A percentile compares a stretch with the other conserved stretches of the same genome.
Conservation (phyloP, 805 yeast species). For the Barnettozyma sp. region DNA sequence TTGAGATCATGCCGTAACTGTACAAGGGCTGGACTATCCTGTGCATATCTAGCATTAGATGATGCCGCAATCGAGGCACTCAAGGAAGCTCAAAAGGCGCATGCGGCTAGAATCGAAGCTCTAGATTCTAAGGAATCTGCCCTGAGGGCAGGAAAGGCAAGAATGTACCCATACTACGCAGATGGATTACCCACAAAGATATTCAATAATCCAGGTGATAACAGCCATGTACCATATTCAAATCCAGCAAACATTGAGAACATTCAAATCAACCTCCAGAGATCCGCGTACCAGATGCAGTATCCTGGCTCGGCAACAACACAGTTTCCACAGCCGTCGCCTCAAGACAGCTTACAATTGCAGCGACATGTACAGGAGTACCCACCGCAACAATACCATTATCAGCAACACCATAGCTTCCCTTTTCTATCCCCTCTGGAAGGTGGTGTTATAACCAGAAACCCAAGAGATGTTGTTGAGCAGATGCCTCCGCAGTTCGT, state of each 20-base stretch:
- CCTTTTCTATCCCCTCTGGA: no score
- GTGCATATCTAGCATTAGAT: slow-evolving; percentile 44
- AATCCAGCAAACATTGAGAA: slow-evolving; percentile 11
- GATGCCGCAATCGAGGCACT: slow-evolving; percentile 43
- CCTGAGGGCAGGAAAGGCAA: slow-evolving; percentile 14
- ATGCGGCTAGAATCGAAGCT: slow-evolving; percentile 31
- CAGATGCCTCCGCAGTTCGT: no score
- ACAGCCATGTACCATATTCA: background rate
- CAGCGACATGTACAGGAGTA: no score
- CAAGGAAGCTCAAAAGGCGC: slow-evolving; percentile 40
- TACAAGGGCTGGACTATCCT: slow-evolving; percentile 36
- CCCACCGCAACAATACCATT: no score
- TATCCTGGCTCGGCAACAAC: slow-evolving; percentile 6
- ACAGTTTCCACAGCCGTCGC: background rate
- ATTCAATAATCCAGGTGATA: slow-evolving; percentile 11
- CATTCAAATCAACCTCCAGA: slow-evolving; percentile 18
- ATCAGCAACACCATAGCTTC: no score
- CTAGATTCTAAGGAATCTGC: slow-evolving; percentile 18
- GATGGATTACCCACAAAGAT: slow-evolving; percentile 23
- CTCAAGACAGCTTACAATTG: no score
- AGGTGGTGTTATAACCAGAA: no score
- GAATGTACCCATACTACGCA: slow-evolving; percentile 16
- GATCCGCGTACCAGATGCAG: slow-evolving; percentile 4
- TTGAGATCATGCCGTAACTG: slow-evolving; percentile 57
- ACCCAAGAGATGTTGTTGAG: no score